A percentile compares a stretch with the other conserved stretches of the same genome.
Conservation (phyloP, 345 rosid species). For the Sapria himalayana region DNA sequence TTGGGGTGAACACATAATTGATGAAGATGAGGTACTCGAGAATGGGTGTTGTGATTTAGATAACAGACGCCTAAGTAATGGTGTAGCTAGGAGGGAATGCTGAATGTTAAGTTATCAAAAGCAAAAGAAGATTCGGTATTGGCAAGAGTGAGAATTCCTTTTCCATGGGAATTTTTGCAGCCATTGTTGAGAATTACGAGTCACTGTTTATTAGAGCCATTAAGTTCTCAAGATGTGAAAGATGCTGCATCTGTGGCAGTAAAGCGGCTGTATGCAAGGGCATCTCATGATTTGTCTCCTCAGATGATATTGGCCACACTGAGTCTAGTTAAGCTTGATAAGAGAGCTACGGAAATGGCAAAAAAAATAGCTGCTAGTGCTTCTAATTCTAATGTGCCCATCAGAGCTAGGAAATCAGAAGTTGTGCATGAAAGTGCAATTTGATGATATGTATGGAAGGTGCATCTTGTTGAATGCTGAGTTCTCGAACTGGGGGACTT, state of each 20-base stretch:
- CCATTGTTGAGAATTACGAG: conserved; percentile 58
- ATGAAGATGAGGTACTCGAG: conserved; percentile 11
- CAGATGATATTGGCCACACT: conserved; percentile 71
- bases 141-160: conserved; percentile 52
- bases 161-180: conserved; percentile 89
- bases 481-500: no score
- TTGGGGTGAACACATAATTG: conserved; percentile 31
- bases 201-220: conserved; percentile 69
- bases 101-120: no score
- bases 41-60: conserved; percentile 12
- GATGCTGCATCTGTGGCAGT: conserved; percentile 60
- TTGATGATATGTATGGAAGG: no score
- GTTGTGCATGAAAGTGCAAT: no score
- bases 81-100: no score
- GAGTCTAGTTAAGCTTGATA: conserved; percentile 73
- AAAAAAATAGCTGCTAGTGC: conserved; percentile 16
- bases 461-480: no score
- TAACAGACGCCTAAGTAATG: no score
- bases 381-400: no score
- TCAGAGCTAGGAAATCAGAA: conserved; percentile 70
- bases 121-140: conserved; percentile 10
- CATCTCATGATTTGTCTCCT: conserved; percentile 80
- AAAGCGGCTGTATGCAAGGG: conserved; percentile 65
- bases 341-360: conserved; percentile 33
- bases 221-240: conserved; percentile 54